Percentiles rank a stretch among this genome's conserved stretches.
These are phyloP conservation scores for Plenodomus tracheiphilus DNA, from an alignment of 2,329 filamentous ascomycete genomes.

Conservation along the genomic window DNA sequence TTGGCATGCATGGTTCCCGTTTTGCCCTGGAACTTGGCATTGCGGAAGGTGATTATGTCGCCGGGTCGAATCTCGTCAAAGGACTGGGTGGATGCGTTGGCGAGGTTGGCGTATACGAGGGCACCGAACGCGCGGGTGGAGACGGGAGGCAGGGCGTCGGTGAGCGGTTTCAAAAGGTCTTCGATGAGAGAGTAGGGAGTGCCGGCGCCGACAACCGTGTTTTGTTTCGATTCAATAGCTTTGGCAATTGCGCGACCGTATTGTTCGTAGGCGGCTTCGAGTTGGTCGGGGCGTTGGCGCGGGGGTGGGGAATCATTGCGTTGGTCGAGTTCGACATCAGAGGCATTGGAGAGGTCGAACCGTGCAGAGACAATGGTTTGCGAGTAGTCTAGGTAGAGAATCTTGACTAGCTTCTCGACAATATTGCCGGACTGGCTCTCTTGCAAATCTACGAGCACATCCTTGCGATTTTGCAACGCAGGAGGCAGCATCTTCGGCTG, in stretches of 20 bases:
- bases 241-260: conserved; percentile 80
- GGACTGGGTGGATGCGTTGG: conserved; percentile 87
- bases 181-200: conserved; percentile 75
- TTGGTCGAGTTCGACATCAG: conserved; percentile 77
- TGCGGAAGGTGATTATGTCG: conserved; percentile 90
- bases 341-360: conserved; percentile 75
- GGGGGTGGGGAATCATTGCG: conserved; percentile 83
- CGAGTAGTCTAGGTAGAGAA: conserved; percentile 96
- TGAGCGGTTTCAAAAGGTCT: conserved; percentile 74
- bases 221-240: conserved; percentile 71
- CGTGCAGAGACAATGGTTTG: conserved; percentile 84
- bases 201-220: conserved; percentile 81
- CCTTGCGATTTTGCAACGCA: conserved; percentile 77
- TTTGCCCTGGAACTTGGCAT: conserved; percentile 92
- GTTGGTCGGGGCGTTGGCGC: conserved; percentile 84
- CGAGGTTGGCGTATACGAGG: conserved; percentile 90
- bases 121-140: conserved; percentile 91
- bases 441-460: conserved; percentile 81
- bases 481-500: conserved; percentile 79
- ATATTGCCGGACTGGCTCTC: conserved; percentile 75
- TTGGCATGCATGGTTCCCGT: conserved; percentile 94
- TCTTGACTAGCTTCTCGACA: conserved; percentile 77
- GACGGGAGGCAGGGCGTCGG: conserved; percentile 76
- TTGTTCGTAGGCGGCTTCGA: conserved; percentile 80
- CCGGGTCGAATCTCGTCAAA: conserved; percentile 91